Base-by-base conservation (phyloP, 2,329 filamentous ascomycete species). In the Neonectria coccinea region DNA sequence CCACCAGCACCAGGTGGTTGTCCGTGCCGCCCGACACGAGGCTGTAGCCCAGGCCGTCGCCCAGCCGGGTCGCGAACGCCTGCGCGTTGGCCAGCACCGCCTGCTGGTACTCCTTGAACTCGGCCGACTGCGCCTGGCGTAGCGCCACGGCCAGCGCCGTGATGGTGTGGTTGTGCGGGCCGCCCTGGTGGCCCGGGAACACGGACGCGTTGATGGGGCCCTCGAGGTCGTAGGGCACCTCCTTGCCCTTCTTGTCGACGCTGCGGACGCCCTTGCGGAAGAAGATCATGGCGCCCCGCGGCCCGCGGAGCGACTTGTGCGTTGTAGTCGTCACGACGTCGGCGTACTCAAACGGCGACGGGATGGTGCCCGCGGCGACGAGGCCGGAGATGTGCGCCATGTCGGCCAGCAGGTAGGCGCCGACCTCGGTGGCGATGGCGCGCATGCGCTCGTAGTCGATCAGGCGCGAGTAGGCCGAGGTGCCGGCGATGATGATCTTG, bases 271-370 rank as follows among this genome's bases (percentile, higher is more conserved):
- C 95, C 81, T 93, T 95, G 75, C 95, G 91, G 89, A 90, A 97
- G 87, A 98, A 98, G 80, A 98, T 98, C 91, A 98, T 93, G 76
- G 95, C 94, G 70, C 95, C 95, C 75, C 95, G 90, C 55, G 95
- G 95, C 45, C 95, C 95, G 77, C 95, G 92, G 65, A 98, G 88
- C 56, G 92, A 97, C 85, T 98, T 98, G 87, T 98, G 95, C 51
- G 93, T 97, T 27, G 95, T 98, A n/a, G 95, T 98, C 41, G 95
- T 97, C 65, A 98, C 95, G 60, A 98, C 91, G 78, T 97, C 95
- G 65, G 93, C 91, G 79, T 92, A 89, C 69, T 88, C 88, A 81
- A 97, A 98, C 44, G 95, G 95, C 67, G 91, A 91, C 56, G 93
- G 92, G 69, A 97, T 90, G 59, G 97, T 94, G 74, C 92, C 93